phyloP scores from a whole-genome alignment of 164 flowering plant genomes.

The Nymphaea colorata region DNA sequence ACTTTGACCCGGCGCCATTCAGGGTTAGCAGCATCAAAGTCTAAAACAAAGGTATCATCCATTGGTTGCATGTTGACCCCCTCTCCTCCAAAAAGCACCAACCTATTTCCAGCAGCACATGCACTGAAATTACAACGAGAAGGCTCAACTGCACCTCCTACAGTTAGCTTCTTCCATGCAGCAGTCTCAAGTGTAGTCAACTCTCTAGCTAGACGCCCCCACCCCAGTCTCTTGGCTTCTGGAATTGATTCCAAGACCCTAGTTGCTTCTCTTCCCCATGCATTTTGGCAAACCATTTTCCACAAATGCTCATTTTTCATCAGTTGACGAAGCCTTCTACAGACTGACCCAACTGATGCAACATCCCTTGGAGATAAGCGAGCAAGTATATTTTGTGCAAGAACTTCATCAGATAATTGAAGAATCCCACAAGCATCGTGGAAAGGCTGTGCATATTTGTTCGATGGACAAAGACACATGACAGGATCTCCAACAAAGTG shows the following conservation, averaged over 20 bases:
- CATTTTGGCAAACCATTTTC: conserved; percentile 83
- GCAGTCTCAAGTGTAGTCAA: conserved; percentile 86
- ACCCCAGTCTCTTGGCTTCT: conserved; percentile 53
- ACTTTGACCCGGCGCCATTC: conserved; percentile 67
- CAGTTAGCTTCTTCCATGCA: conserved; percentile 66
- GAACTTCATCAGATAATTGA: conserved; percentile 74
- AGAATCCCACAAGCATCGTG: conserved; percentile 48
- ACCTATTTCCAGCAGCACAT: conserved; percentile 76
- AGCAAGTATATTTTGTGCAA: conserved; percentile 70
- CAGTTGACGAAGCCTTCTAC: conserved; percentile 55
- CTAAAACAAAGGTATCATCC: conserved; percentile 85
- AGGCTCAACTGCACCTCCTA: conserved; percentile 79
- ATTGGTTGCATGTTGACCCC: conserved; percentile 87
- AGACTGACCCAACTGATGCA: conserved; percentile 79
- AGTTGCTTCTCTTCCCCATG: conserved; percentile 83
- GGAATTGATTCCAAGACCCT: conserved; percentile 51
- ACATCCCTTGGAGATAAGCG: conserved; percentile 78
- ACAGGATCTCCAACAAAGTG: conserved; percentile 17
- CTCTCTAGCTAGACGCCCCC: conserved; percentile 81
- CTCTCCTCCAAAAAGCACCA: conserved; percentile 84
- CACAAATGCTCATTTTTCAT: conserved; percentile 75
- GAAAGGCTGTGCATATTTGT: conserved; percentile 7
- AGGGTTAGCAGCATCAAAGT: conserved; percentile 59
- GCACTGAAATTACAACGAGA: conserved; percentile 86
- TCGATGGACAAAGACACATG: conserved; percentile 15